Conservation (phyloP, 768 basidiomycete species). For the Lactarius quietus region DNA sequence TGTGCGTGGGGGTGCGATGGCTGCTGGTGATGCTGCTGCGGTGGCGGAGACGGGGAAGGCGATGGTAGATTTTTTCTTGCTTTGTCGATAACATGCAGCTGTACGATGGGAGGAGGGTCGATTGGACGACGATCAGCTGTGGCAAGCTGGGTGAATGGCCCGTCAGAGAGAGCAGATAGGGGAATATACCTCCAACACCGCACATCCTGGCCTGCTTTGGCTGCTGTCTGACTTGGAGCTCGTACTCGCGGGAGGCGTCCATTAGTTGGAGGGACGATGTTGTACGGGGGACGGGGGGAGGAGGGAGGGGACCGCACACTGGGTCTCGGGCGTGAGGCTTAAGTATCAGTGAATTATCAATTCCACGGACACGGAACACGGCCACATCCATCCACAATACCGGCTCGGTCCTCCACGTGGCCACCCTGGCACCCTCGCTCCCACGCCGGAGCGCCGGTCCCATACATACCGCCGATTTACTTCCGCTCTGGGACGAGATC, state of each 20-base stretch:
- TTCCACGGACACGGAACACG: slow-evolving; percentile 25
- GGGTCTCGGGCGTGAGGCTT: slow-evolving; percentile 21
- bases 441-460: slow-evolving; percentile 24
- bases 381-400: slow-evolving; percentile 18
- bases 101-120: slow-evolving; percentile 96
- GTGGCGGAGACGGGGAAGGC: slow-evolving; percentile 25
- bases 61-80: slow-evolving; percentile 32
- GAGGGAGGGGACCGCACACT: slow-evolving; percentile 23
- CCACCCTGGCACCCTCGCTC: slow-evolving; percentile 8
- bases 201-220: slow-evolving; percentile 92
- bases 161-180: neutral
- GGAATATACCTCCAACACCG: slow-evolving; percentile 71
- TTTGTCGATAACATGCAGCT: slow-evolving; percentile 82
- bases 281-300: slow-evolving; percentile 21
- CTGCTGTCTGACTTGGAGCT: slow-evolving; percentile 83
- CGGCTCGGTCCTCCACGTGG: slow-evolving; percentile 20
- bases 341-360: slow-evolving; percentile 20
- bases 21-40: slow-evolving; percentile 13
- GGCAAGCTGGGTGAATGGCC: slow-evolving; percentile 7
- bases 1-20: slow-evolving; percentile 16
- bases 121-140: slow-evolving; percentile 92
- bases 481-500: neutral
- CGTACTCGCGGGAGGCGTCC: slow-evolving; percentile 62
- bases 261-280: slow-evolving; percentile 6
- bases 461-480: slow-evolving; percentile 16